Evolutionary conservation across 2,329 filamentous ascomycete species (phyloP), one percentile per base, ranked within the genome.

Genomic region (Cladosporium sp.): DNA sequence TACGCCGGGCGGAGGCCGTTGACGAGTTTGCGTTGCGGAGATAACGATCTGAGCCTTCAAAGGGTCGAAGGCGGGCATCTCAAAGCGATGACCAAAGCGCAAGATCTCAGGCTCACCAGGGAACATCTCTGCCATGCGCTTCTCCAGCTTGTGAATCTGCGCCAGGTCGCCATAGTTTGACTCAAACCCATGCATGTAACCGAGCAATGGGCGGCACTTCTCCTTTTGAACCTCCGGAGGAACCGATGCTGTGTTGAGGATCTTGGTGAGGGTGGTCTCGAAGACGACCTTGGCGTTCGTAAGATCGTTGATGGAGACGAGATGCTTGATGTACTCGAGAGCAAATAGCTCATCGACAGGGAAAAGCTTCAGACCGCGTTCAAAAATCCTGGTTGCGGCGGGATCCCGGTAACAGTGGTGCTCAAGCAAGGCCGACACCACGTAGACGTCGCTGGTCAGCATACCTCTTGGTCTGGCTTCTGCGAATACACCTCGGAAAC

Each of bases 381-480:
- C 94, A 65, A 97, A 96, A 61, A 99, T 97, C 76, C 94, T 97
- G 43, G 89, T 90, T 1, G 92, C 93, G 0, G 94, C 90, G 0
- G 88, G 84, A 68, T 97, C 94, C 70, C 96, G 94, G 75, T 99
- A 99, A 65, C 95, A 95, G 66, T 96, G 88, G 71, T 94, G 93
- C 73, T 99, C 94, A 69, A 99, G 89, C 60, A 96, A 81, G 15
- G 95, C 94, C 65, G 91, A 91, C 1, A 92, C 92, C 56, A 97
- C 89, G 70, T 99, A 99, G 5, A 97, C 90, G 71, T 97, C 94
- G 67, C 91, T 96, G 7, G 91, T 94, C 47, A 99, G 83, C 55
- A 92, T 88, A 17, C 94, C 95, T 64, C 87, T 87, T 68, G 89
- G 88, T 36, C 94, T 86, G 50, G 94, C 92, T 72, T 97, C 92